These are phyloP conservation scores for Staphylotrichum longicolle DNA, from an alignment of 495 filamentous ascomycete genomes.

Conservation along the genomic window DNA sequence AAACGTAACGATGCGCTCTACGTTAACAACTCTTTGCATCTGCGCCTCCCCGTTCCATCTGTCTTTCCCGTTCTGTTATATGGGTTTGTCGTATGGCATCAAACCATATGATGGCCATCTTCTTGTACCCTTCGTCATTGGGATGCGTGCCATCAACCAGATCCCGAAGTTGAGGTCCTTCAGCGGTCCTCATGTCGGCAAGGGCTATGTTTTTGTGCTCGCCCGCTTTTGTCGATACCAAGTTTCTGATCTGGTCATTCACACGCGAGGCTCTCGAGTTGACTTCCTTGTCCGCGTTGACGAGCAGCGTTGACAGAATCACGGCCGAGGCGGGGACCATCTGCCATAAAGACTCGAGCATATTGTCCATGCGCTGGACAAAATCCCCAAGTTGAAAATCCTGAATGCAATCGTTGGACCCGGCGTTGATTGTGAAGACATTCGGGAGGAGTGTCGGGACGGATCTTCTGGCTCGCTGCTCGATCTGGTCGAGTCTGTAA, in stretches of 20 bases:
- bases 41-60: too few relatives aligned
- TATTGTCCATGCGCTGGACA: constrained; percentile 28
- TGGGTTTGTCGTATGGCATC: too few relatives aligned
- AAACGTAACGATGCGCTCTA: too few relatives aligned
- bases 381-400: constrained; percentile 18
- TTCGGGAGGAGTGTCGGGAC: constrained; percentile 40
- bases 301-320: constrained; percentile 46
- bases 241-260: constrained; percentile 5
- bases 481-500: constrained; percentile 42
- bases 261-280: not conserved
- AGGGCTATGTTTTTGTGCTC: not conserved
- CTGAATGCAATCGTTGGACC: constrained; percentile 44
- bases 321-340: constrained; percentile 41
- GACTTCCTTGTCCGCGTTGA: not conserved
- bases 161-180: not conserved
- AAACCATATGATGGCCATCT: constrained; percentile 32
- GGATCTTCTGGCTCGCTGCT: not conserved
- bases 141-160: constrained; percentile 7
- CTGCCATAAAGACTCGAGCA: constrained; percentile 40
- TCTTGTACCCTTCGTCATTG: constrained; percentile 29
- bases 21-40: too few relatives aligned
- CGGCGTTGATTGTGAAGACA: constrained; percentile 45
- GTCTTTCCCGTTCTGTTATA: too few relatives aligned
- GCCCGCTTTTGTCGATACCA: not conserved
- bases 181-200: constrained; percentile 4